Base-by-base conservation (phyloP, 192 early-diverging fungal genomes). In the Tieghemiomyces parasiticus region DNA sequence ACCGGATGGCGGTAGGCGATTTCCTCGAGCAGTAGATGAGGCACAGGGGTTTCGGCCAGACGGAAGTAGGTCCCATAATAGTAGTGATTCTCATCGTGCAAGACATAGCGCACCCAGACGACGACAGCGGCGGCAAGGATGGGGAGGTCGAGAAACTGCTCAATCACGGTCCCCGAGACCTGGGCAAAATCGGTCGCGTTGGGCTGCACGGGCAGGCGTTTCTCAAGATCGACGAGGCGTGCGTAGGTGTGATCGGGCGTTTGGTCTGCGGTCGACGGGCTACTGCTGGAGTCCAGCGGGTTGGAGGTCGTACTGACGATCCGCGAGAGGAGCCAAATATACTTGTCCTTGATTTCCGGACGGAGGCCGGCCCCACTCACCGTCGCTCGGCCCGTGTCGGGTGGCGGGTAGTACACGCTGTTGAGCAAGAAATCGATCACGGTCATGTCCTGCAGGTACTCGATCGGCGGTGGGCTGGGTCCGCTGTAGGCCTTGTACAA, bases 51-150 rank as follows among this genome's bases (percentile, higher is more conserved):
- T 59, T 83, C 81, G 10, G 74, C 72, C 30, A 71, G 73, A 59
- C 77, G 75, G 60, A 81, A 89, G 63, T 89, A 85, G 1, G 75
- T 85, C 51, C 79, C 78, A 61, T 83, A 87, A 68, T 77, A 89
- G 13, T 65, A 54, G 49, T 65, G 65, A 67, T 65, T 42, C 76
- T 84, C 50, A 38, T 84, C 78, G 19, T 63, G 74, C 12, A 84
- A 66, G 29, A 84, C 63, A 59, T 80, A 78, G 31, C 76, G 72
- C 24, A 84, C 70, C 87, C 87, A 89, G 38, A 78, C 65, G 22
- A 82, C 49, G 13, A 78, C 45, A 8, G 73, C 78, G 67, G 80
- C 75, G 2, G 81, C 75, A 10, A 58, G n/a, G 14, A 58, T 26
- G 8, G 54, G 54, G 26, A 58, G 4, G 8, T 42, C 38, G 38